phyloP scores from a whole-genome alignment of 2,329 filamentous ascomycete species.

The Talaromyces sp. region DNA sequence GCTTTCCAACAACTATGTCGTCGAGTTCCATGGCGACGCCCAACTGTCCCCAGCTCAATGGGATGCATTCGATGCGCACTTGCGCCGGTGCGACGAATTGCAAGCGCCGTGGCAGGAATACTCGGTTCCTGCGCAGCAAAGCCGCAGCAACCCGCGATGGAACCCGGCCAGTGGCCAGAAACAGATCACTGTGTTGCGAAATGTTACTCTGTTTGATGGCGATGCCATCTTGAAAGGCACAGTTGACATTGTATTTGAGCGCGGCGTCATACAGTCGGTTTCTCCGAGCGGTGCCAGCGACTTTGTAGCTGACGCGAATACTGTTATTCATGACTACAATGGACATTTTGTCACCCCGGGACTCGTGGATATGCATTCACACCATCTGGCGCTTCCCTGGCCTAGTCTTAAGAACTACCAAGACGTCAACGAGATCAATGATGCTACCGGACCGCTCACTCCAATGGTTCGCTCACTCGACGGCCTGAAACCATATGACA shows the following conservation, averaged over 20 bases:
- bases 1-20: constrained; percentile 10
- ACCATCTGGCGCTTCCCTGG: constrained; percentile 58
- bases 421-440: constrained; percentile 61
- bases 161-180: constrained; percentile 35
- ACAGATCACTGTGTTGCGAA: constrained; percentile 33
- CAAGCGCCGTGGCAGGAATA: constrained; percentile 21
- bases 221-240: constrained; percentile 26
- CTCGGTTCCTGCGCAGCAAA: constrained; percentile 13
- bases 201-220: constrained; percentile 44
- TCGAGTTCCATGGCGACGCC: constrained; percentile 10
- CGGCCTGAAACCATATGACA: constrained; percentile 59
- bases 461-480: constrained; percentile 66
- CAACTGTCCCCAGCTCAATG: constrained; percentile 10
- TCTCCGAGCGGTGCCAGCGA: neutral
- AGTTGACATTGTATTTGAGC: constrained; percentile 37
- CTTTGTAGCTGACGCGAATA: constrained; percentile 1
- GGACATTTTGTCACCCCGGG: constrained; percentile 62
- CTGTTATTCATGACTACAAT: constrained; percentile 16
- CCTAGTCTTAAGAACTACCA: constrained; percentile 51
- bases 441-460: constrained; percentile 51
- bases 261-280: constrained; percentile 41
- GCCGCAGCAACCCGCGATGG: constrained; percentile 38
- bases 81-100: constrained; percentile 23
- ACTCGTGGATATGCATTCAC: constrained; percentile 69
- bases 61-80: constrained; percentile 12